Evolutionary conservation across 2,329 filamentous ascomycete genomes (phyloP).

Genomic region (Penicillium sp.): DNA sequence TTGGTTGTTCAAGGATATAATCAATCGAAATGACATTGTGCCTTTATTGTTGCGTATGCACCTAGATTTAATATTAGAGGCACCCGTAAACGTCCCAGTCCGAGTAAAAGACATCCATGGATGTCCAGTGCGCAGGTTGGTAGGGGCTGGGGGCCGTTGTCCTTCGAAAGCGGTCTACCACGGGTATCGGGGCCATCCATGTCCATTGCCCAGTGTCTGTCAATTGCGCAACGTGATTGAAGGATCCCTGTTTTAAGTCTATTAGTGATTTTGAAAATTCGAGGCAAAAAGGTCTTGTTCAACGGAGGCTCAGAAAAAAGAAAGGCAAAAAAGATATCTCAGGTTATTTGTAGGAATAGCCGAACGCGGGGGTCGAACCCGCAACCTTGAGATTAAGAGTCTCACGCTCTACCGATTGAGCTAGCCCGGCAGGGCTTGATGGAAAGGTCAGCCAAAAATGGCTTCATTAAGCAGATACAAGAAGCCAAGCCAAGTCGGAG

Average conservation of each 20-base stretch:
- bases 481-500: no score
- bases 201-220: no score
- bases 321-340: neutral
- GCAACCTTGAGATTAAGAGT: conserved; percentile 46
- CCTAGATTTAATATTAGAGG: neutral
- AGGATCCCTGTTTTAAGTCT: no score
- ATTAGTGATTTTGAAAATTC: no score
- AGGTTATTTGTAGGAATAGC: conserved; percentile 19
- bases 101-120: no score
- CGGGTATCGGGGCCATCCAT: no score
- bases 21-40: neutral
- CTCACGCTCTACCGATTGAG: conserved; percentile 51
- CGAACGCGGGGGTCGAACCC: conserved; percentile 35
- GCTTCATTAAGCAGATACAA: neutral
- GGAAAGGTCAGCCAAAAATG: neutral
- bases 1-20: conserved; percentile 10
- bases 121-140: no score
- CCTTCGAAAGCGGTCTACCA: no score
- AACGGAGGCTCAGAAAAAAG: neutral
- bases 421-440: conserved; percentile 40
- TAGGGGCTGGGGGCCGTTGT: no score
- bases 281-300: no score
- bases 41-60: neutral
- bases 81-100: no score
- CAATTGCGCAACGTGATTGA: no score